Evolutionary conservation across 2,329 filamentous ascomycete species (phyloP).

Genomic region (Uncinocarpus reesii): DNA sequence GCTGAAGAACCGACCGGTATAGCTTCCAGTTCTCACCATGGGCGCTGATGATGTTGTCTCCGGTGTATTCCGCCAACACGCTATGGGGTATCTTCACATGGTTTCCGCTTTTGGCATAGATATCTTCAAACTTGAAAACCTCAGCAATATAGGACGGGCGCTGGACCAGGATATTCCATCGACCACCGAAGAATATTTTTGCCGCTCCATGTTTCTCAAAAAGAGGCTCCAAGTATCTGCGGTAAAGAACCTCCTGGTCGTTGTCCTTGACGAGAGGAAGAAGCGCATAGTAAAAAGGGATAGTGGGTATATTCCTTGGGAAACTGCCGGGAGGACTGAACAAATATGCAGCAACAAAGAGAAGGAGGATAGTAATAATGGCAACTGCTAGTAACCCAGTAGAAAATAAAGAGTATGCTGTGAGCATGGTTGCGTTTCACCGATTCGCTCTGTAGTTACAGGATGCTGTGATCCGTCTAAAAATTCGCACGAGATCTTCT

Average conservation of each 20-base stretch:
- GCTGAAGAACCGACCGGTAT: conserved; percentile 31
- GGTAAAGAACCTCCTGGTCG: background rate
- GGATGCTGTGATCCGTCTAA: too few relatives aligned
- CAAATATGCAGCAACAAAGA: background rate
- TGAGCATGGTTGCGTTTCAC: too few relatives aligned
- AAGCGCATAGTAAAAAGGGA: background rate
- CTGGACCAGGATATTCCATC: conserved; percentile 42
- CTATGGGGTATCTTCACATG: conserved; percentile 35
- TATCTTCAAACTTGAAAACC: conserved; percentile 26
- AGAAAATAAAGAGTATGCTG: background rate
- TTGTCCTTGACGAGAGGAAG: background rate
- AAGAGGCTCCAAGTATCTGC: background rate
- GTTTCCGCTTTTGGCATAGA: conserved; percentile 33
- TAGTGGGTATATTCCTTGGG: background rate
- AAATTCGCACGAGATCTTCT: too few relatives aligned
- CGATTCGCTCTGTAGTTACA: too few relatives aligned
- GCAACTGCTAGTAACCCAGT: background rate
- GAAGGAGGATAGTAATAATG: background rate
- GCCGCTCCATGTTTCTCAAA: conserved; percentile 34
- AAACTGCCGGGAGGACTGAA: background rate
- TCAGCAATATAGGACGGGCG: conserved; percentile 38
- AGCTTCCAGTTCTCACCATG: conserved; percentile 30
- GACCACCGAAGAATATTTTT: conserved; percentile 41
- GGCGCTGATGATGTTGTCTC: conserved; percentile 36
- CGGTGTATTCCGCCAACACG: conserved; percentile 31